Conservation (phyloP, 371 early-diverging fungal genomes). For the Apophysomyces sp. region DNA sequence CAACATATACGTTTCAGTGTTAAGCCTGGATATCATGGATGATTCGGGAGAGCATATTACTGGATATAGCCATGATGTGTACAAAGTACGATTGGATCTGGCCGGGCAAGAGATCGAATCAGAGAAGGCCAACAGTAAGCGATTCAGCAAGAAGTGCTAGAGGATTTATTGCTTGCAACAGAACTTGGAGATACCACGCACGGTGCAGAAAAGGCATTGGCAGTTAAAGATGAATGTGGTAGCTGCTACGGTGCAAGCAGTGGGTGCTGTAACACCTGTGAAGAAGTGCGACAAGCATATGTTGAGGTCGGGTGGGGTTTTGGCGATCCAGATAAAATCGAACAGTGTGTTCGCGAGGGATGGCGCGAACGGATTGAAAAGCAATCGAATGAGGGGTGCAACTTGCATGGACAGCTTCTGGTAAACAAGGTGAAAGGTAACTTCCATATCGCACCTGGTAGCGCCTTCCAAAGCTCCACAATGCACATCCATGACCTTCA, state of each 20-base stretch:
- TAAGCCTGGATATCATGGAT: conserved; percentile 95
- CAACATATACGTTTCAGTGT: conserved; percentile 50
- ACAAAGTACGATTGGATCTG: conserved; percentile 76
- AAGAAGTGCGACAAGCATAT: conserved; percentile 89
- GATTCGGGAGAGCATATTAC: conserved; percentile 87
- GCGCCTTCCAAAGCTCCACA: conserved; percentile 74
- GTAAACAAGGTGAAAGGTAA: conserved; percentile 94
- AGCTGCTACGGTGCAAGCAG: conserved; percentile 84
- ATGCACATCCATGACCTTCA: conserved; percentile 87
- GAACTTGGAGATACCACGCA: conserved; percentile 50
- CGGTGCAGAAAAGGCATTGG: conserved; percentile 37
- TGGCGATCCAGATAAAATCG: conserved; percentile 67
- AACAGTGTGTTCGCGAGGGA: conserved; percentile 92
- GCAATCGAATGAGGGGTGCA: conserved; percentile 90
- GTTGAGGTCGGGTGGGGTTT: conserved; percentile 81
- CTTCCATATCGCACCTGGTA: conserved; percentile 93
- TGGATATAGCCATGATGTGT: conserved; percentile 77
- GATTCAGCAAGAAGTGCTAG: neutral
- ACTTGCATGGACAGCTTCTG: conserved; percentile 74
- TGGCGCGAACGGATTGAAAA: conserved; percentile 74
- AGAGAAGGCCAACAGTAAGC: conserved; percentile 54
- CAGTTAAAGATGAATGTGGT: conserved; percentile 70
- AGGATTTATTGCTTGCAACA: neutral
- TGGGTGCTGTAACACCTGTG: conserved; percentile 96
- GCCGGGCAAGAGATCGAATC: conserved; percentile 64